Percentiles rank a stretch among this genome's conserved stretches.
Conservation (phyloP, 176 grass and related monocot genomes). For the Elaeis guineensis region DNA sequence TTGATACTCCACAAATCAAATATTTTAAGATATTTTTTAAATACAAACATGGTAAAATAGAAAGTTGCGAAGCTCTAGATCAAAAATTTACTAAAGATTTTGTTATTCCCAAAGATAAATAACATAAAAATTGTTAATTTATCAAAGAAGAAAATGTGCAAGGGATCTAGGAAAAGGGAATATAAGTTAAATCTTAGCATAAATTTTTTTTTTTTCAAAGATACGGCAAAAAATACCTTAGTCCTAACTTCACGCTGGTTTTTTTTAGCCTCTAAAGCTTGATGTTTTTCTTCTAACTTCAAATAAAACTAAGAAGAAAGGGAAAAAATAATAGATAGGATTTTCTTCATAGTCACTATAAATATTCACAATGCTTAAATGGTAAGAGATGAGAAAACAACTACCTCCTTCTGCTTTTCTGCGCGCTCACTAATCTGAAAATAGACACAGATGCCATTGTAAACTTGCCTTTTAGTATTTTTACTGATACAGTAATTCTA, state of each 20-base stretch:
- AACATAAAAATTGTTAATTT: too few relatives aligned
- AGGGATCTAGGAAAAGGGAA: too few relatives aligned
- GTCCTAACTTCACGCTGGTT: constrained; percentile 30
- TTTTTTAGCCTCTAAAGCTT: constrained; percentile 46
- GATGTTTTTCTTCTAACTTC: constrained; percentile 44
- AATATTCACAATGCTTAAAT: background rate
- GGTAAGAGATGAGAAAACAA: constrained; percentile 4
- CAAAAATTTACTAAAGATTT: too few relatives aligned
- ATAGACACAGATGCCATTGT: constrained; percentile 24
- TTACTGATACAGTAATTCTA: constrained; percentile 21
- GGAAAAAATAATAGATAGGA: background rate
- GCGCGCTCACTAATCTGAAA: constrained; percentile 47
- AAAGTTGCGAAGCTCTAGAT: too few relatives aligned
- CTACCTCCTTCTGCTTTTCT: constrained; percentile 43
- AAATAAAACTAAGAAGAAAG: constrained; percentile 27
- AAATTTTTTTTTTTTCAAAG: too few relatives aligned
- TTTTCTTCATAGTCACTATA: background rate
- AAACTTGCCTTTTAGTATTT: constrained; percentile 17
- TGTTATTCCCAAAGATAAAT: too few relatives aligned
- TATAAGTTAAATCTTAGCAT: too few relatives aligned
- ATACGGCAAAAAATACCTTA: constrained; percentile 15
- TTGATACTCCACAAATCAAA: too few relatives aligned
- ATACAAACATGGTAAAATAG: too few relatives aligned
- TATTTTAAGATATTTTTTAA: too few relatives aligned
- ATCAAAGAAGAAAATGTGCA: too few relatives aligned